Evolutionary conservation across 352 stramenopile species (phyloP), one percentile per base, ranked within the genome.

Genomic region (Hyaloperonospora brassicae): DNA sequence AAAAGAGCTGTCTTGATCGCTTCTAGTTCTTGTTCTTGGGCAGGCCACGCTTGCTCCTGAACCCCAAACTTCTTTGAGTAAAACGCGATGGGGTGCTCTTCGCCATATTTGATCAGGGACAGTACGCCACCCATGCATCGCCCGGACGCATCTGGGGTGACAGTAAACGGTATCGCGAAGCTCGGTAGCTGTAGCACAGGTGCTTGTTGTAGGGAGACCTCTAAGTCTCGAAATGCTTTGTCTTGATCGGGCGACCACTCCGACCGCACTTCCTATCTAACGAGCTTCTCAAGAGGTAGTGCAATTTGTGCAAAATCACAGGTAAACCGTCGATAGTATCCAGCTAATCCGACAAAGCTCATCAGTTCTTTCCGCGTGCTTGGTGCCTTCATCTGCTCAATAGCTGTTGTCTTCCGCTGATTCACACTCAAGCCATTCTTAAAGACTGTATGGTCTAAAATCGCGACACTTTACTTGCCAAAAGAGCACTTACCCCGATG

Each of bases 301-400:
- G 27, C 63, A 38, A 66, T 21, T 24, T 36, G 6, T 2, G 59
- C 59, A 39, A 52, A 72, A 13, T 62, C 41, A 39, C n/a, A 48
- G 39, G 68, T 72, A 44, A 70, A 72, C 1, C 56, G 63, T 14
- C 59, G 56, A 47, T 68, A 72, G 27, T 67, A 75, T 6, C 62
- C 22, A 2, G 45, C 50, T 34, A 34, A 34, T 8, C 27, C 27
- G 8, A 34, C 17, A 34, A 34, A 68, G 3, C 11, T 21, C 11
- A 42, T 5, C 3, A 42, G n/a, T 5, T 21, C 36, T 5, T 42
- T 14, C 5, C 36, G 36, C 4, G n/a, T 12, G 44, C 64, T 34
- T 23, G 60, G 43, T 0, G 66, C 38, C 17, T 58, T 39, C 41
- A 70, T 64, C 11, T 54, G 23, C 2, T 56, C 50, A 36, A 76